Evolutionary conservation across 805 yeast species (phyloP).

Genomic region (Starmerella stigmatis): DNA sequence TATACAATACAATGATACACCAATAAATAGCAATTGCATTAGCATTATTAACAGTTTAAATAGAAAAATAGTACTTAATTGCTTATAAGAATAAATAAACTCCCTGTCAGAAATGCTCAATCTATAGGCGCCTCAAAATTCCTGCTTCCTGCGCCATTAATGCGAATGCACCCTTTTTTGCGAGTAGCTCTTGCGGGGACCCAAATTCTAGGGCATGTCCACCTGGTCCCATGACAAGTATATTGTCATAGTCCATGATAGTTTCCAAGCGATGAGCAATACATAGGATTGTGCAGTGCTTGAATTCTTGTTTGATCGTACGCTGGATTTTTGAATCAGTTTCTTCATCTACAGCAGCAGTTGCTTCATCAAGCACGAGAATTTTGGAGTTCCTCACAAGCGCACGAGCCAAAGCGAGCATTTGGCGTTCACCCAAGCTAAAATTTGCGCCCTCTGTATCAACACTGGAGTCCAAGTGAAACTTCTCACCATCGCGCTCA

Average conservation of each 20-base stretch:
- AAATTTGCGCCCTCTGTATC: slow-evolving; percentile 19
- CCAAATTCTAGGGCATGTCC: slow-evolving; percentile 50
- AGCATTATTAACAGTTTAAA: neutral
- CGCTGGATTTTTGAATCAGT: slow-evolving; percentile 56
- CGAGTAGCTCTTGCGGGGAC: slow-evolving; percentile 38
- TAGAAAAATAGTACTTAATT: too few relatives aligned
- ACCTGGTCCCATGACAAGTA: slow-evolving; percentile 45
- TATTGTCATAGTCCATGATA: slow-evolving; percentile 46
- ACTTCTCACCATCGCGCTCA: slow-evolving; percentile 33
- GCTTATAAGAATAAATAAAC: too few relatives aligned
- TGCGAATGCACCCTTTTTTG: neutral
- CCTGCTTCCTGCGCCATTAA: slow-evolving; percentile 15
- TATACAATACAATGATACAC: neutral
- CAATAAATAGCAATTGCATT: too few relatives aligned
- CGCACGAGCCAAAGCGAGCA: slow-evolving; percentile 51
- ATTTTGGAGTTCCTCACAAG: slow-evolving; percentile 51
- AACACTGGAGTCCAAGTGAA: slow-evolving; percentile 41
- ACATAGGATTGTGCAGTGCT: slow-evolving; percentile 53
- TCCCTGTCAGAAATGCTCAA: too few relatives aligned
- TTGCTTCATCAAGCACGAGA: slow-evolving; percentile 62
- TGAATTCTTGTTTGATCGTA: slow-evolving; percentile 48
- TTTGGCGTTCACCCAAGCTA: slow-evolving; percentile 19
- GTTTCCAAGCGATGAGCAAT: slow-evolving; percentile 63
- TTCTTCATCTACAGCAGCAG: slow-evolving; percentile 65
- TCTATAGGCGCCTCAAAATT: neutral